Base-by-base conservation (phyloP, 164 flowering plant species). In the Stephania yunnanensis region DNA sequence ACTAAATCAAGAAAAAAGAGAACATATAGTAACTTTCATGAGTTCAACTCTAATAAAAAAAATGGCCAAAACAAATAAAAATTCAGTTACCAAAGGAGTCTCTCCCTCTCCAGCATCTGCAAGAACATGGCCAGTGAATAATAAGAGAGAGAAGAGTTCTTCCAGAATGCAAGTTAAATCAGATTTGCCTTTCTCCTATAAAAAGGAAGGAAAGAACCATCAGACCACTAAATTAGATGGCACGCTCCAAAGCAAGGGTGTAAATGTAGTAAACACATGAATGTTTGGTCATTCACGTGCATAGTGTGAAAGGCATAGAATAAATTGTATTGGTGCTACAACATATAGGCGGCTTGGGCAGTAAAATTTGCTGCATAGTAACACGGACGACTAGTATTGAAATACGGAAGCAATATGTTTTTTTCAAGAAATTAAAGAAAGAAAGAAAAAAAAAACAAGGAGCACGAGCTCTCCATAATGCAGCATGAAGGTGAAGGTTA, bases 81-180 rank as follows among this genome's bases (percentile, higher is more conserved):
- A 74, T 76, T 10, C 44, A 79, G 12, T 77, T 88, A 95, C 99
- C 95, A 84, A 73, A 30, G 98, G 96, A 36, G 91, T 91, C 80
- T 95, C 99, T 81, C 99, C 99, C 75, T 88, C 92, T 71, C 96
- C 98, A 78, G 87, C 90, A 82, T 95, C 99, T 4, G 98, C 94
- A 74, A 95, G 85, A 80, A 93, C 94, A 85, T 95, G 99, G n/a
- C 99, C 99, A 75, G 87, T 76, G 71, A 95, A 86, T 64, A 95
- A 81, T 58, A 95, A 80, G 44, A 95, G 85, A 73, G 97, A 92
- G 81, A 92, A 93, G 55, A 95, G 85, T 81, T 93, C 99, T 80
- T 95, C 99, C 81, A 95, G 78, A 69, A 84, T 86, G 75, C 85
- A 83, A 74, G 93, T 92, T 69, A 88, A 93, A 86, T 91, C 92